These are phyloP conservation scores for Microbotryum saponariae DNA, from an alignment of 1,284 basidiomycete genomes.

Conservation along the genomic window DNA sequence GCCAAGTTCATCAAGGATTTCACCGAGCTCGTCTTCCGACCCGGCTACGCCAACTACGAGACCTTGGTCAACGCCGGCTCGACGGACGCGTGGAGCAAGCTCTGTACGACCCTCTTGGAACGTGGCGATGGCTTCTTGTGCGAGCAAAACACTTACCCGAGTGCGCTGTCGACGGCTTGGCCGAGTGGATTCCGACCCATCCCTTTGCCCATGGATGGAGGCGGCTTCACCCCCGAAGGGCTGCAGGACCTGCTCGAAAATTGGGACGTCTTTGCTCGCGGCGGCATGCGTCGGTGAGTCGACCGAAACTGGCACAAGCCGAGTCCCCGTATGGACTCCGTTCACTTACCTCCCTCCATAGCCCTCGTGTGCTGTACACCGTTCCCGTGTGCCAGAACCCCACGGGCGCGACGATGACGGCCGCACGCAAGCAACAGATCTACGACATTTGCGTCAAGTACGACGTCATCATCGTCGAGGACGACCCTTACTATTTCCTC, in stretches of 20 bases:
- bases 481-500: slow-evolving; percentile 59
- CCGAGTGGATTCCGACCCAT: slow-evolving; percentile 42
- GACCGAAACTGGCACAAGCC: background rate
- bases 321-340: background rate
- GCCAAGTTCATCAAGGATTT: slow-evolving; percentile 55
- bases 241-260: slow-evolving; percentile 55
- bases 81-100: slow-evolving; percentile 63
- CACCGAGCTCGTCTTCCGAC: slow-evolving; percentile 56
- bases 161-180: slow-evolving; percentile 37
- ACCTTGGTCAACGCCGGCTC: slow-evolving; percentile 59
- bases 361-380: slow-evolving; percentile 68
- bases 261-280: slow-evolving; percentile 59
- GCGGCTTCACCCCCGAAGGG: slow-evolving; percentile 59
- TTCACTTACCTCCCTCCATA: slow-evolving; percentile 33
- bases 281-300: slow-evolving; percentile 49
- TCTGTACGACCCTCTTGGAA: slow-evolving; percentile 56
- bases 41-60: slow-evolving; percentile 60
- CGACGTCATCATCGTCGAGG: slow-evolving; percentile 44
- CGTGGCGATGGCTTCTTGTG: slow-evolving; percentile 63
- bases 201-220: slow-evolving; percentile 60
- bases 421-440: slow-evolving; percentile 62
- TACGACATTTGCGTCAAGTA: slow-evolving; percentile 72
- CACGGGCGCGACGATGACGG: slow-evolving; percentile 55
- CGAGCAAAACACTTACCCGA: slow-evolving; percentile 50
- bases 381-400: slow-evolving; percentile 72